Conservation (phyloP, 2,329 filamentous ascomycete species). For the Stromatinia cepivora region DNA sequence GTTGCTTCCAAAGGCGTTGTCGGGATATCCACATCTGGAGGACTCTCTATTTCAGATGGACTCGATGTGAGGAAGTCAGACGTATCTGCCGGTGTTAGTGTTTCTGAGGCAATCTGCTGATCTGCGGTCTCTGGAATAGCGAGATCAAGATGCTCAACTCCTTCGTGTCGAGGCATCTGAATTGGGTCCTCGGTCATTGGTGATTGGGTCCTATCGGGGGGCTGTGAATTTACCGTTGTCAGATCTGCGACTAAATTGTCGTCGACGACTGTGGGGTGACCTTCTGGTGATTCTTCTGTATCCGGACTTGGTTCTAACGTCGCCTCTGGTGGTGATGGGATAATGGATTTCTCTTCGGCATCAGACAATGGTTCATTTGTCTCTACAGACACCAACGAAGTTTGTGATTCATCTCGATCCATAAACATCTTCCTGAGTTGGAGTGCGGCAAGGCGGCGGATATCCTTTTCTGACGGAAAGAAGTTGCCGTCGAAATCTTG, state of each 20-base stretch:
- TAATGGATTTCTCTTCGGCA: constrained; percentile 46
- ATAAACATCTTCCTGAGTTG: constrained; percentile 95
- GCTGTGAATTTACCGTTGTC: background rate
- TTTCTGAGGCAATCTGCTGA: constrained; percentile 24
- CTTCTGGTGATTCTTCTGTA: constrained; percentile 64
- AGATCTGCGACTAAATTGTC: constrained; percentile 43
- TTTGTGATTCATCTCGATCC: constrained; percentile 75
- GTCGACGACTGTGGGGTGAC: constrained; percentile 64
- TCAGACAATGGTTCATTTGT: constrained; percentile 56
- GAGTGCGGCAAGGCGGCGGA: constrained; percentile 84
- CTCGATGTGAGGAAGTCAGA: constrained; percentile 22
- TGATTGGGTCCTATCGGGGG: background rate
- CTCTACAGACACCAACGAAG: constrained; percentile 70
- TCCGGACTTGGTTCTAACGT: constrained; percentile 53
- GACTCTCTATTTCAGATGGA: constrained; percentile 10
- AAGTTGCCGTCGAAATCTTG: constrained; percentile 89
- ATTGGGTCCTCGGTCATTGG: background rate
- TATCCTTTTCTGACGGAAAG: constrained; percentile 93
- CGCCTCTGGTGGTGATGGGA: constrained; percentile 29
- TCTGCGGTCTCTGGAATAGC: constrained; percentile 44
- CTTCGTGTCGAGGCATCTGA: constrained; percentile 44
- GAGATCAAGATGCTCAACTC: constrained; percentile 62
- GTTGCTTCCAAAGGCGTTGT: constrained; percentile 31
- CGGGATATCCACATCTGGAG: constrained; percentile 13
- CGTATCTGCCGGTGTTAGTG: constrained; percentile 22